Conservation (phyloP, 768 basidiomycete genomes). For the Leccinellum luteum region DNA sequence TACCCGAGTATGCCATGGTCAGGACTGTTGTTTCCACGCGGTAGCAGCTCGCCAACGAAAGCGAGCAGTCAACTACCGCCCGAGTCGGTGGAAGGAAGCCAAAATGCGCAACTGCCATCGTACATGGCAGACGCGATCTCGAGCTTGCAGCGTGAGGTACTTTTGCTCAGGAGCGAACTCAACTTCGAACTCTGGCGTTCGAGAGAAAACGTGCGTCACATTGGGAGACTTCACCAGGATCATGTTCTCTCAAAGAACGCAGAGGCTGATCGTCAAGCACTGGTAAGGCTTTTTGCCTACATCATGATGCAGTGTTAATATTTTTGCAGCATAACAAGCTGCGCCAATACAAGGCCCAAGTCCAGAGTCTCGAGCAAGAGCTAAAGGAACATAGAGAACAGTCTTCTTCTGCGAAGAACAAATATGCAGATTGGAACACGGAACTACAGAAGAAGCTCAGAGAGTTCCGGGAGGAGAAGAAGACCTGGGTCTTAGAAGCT, state of each 20-base stretch:
- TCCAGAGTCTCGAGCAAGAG: constrained; percentile 63
- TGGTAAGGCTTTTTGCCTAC: constrained; percentile 50
- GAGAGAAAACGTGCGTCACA: constrained; percentile 77
- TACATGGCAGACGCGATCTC: constrained; percentile 67
- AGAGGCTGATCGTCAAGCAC: constrained; percentile 76
- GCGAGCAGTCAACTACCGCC: constrained; percentile 12
- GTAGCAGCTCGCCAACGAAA: constrained; percentile 29
- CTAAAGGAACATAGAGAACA: constrained; percentile 72
- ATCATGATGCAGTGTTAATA: constrained; percentile 5
- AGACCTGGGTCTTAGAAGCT: constrained; percentile 69
- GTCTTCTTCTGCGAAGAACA: constrained; percentile 68
- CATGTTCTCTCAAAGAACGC: constrained; percentile 69
- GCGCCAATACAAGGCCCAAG: constrained; percentile 70
- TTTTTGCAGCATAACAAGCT: constrained; percentile 73
- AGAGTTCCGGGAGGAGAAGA: constrained; percentile 77
- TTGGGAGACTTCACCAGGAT: constrained; percentile 76
- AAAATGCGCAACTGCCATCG: constrained; percentile 34
- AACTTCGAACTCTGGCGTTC: constrained; percentile 86
- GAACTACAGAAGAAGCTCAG: constrained; percentile 77
- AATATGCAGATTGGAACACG: constrained; percentile 81
- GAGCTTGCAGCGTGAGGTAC: constrained; percentile 69
- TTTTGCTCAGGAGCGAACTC: constrained; percentile 75
- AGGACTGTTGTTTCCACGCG: constrained; percentile 38
- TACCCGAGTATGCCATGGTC: constrained; percentile 54
- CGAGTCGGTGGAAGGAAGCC: constrained; percentile 13